Evolutionary conservation across 495 filamentous ascomycete genomes (phyloP), one percentile per base, ranked within the genome.

Genomic region (Echria macrotheca): DNA sequence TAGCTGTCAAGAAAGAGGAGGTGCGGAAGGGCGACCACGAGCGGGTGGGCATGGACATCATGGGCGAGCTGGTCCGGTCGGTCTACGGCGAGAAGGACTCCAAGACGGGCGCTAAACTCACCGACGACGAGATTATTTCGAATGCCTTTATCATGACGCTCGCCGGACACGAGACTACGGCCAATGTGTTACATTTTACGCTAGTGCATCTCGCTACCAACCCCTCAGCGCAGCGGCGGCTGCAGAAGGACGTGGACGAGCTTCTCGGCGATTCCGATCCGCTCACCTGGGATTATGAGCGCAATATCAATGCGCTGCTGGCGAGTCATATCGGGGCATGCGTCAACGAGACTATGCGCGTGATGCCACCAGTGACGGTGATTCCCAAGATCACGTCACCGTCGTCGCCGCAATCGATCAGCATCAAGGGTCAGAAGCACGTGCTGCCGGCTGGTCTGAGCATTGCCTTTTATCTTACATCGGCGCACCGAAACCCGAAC

Each of bases 111-210:
- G 39, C 32, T 15, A 53, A 67, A 23, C 56, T 83, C 9, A 63
- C 62, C 3, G 74, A 82, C 53, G 64, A 67, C 12, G 83, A 87
- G 38, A 81, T 89, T 53, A 69, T 85, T 19, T 82, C 80, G 24
- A 85, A 89, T 56, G 77, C 82, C 9, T 89, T 86, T 61, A 76
- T 87, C 55, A 81, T 85, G 60, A 76, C 81, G 32, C 68, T 87
- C 11, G 84, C 85, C 1, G 85, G 85, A 17, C 85, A 89, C 61
- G 85, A 87, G 58, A 85, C 85, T 1, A 79, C 82, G 3, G 83
- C 84, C 38, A 85, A 85, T 63, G 72, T 73, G 1, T 63, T 85
- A 8, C 81, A 86, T 58, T 85, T 81, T 57, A 65, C 75, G 11
- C 62, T 87, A 1, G 38, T 83, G 37, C 68, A 74, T 46, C 75